phyloP scores from a whole-genome alignment of 2,329 filamentous ascomycete species.

The Blastomyces parvus region DNA sequence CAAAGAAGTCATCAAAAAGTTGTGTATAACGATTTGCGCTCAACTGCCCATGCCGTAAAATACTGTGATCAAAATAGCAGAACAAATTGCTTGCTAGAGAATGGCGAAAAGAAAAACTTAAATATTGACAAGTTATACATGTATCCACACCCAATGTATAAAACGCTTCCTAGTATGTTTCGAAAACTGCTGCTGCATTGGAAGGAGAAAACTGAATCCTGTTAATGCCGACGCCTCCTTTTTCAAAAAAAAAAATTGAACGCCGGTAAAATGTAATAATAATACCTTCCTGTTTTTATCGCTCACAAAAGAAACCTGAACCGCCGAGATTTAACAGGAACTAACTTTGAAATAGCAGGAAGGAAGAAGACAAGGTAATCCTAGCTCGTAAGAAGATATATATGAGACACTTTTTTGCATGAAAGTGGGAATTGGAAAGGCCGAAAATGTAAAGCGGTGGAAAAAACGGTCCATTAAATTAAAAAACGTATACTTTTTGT shows the following conservation, averaged over 20 bases:
- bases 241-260: not conserved
- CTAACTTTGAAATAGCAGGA: not conserved
- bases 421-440: not conserved
- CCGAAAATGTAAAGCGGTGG: not conserved
- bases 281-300: not conserved
- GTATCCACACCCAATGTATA: not conserved
- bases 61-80: not conserved
- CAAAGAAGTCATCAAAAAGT: not conserved
- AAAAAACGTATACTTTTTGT: conserved; percentile 1
- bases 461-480: not conserved
- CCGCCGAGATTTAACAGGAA: not conserved
- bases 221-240: conserved; percentile 1
- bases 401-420: not conserved
- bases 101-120: not conserved
- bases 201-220: not conserved
- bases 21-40: not conserved
- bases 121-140: not conserved
- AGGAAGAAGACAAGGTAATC: not conserved
- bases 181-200: not conserved
- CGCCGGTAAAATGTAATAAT: not conserved
- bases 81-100: not conserved
- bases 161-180: not conserved
- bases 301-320: not conserved
- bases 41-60: not conserved
- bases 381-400: not conserved